Conservation (phyloP, 2,329 filamentous ascomycete species). For the Cladophialophora yegresii region DNA sequence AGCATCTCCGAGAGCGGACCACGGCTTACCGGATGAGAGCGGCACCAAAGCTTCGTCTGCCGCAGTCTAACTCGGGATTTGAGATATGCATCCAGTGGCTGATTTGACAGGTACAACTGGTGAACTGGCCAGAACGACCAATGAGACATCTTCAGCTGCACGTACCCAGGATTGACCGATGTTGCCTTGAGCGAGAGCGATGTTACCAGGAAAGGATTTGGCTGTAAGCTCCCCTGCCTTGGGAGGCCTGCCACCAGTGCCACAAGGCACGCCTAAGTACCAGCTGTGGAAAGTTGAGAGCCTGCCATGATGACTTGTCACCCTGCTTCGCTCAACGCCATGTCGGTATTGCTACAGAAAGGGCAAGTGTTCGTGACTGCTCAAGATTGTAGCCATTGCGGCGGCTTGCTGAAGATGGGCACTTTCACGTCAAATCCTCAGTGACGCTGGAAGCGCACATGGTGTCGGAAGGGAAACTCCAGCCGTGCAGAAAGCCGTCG, state of each 20-base stretch:
- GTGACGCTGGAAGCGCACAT: neutral
- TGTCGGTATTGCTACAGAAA: neutral
- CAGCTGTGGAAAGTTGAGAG: neutral
- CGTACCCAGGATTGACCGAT: neutral
- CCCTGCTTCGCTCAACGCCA: neutral
- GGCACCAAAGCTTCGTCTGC: neutral
- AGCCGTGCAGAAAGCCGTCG: neutral
- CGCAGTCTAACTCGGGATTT: neutral
- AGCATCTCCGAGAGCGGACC: neutral
- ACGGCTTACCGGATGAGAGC: neutral
- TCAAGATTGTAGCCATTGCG: neutral
- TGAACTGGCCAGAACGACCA: neutral
- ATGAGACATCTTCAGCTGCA: neutral
- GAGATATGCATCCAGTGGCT: neutral
- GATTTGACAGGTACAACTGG: neutral
- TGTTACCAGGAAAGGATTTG: neutral
- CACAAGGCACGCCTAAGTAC: neutral
- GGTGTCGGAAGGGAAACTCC: neutral
- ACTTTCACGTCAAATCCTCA: conserved; percentile 16
- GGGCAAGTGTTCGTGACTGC: neutral
- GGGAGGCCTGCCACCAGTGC: neutral
- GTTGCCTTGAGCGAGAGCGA: neutral
- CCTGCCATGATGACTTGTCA: neutral
- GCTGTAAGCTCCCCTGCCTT: neutral
- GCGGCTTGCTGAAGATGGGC: conserved; percentile 2